These are phyloP conservation scores for Coemansia sp. DNA, from an alignment of 192 early-diverging fungal species.

Conservation along the genomic window DNA sequence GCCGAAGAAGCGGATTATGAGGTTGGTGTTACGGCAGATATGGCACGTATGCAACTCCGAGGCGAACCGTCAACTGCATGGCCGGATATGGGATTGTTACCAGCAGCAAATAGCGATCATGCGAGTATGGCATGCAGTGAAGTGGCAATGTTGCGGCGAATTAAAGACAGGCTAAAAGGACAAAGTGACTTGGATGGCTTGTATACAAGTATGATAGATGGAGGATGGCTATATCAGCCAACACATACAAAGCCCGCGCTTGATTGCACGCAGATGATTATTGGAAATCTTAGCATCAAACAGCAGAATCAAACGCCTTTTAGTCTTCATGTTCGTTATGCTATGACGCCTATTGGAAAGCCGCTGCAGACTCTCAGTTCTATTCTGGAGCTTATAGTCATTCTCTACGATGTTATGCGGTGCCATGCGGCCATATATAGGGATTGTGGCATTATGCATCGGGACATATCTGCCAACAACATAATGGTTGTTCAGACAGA, in stretches of 20 bases:
- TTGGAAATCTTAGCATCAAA: background rate
- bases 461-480: constrained; percentile 10
- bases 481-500: constrained; percentile 10
- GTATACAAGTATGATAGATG: background rate
- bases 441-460: background rate
- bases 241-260: background rate
- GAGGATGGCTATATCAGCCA: constrained; percentile 10
- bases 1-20: no score
- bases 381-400: background rate
- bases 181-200: background rate
- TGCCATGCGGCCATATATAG: constrained; percentile 5
- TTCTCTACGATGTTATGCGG: constrained; percentile 4
- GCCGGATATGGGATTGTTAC: background rate
- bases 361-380: background rate
- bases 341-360: constrained; percentile 5
- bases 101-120: background rate
- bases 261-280: constrained; percentile 6
- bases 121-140: background rate
- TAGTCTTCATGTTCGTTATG: constrained; percentile 8
- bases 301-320: background rate
- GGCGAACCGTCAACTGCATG: background rate
- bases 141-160: background rate
- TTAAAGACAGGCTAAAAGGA: constrained; percentile 1
- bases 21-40: background rate
- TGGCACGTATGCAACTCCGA: background rate